These are phyloP conservation scores for Alternaria consortialis DNA, from an alignment of 2,329 filamentous ascomycete species.

Conservation along the genomic window DNA sequence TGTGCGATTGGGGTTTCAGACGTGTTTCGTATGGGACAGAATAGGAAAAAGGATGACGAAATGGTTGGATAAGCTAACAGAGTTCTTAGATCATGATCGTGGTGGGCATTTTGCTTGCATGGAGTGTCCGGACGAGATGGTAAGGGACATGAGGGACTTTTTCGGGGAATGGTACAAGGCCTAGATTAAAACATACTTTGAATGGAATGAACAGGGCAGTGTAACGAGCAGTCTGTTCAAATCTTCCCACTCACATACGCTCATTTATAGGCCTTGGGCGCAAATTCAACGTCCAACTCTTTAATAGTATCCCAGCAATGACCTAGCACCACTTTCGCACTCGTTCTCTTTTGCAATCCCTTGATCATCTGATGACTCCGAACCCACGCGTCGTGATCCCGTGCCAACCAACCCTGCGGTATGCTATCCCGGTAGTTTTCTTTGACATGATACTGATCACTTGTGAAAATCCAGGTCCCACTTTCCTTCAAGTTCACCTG, in stretches of 20 bases:
- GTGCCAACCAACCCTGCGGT: conserved; percentile 51
- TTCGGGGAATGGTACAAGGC: conserved; percentile 24
- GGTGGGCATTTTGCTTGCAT: conserved; percentile 41
- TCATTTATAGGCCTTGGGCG: conserved; percentile 37
- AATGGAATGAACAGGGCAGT: not conserved
- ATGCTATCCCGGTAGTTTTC: conserved; percentile 48
- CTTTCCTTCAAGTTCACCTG: conserved; percentile 48
- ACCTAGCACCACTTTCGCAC: conserved; percentile 38
- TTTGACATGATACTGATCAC: conserved; percentile 50
- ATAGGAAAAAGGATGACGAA: not conserved
- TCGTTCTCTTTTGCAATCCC: conserved; percentile 37
- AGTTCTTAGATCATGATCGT: conserved; percentile 24
- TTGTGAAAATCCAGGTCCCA: conserved; percentile 51
- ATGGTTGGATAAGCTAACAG: conserved; percentile 8
- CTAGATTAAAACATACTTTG: not conserved
- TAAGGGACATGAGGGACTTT: conserved; percentile 35
- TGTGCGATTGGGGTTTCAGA: not conserved
- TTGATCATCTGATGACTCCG: conserved; percentile 44
- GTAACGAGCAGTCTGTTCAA: not conserved
- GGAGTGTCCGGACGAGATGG: conserved; percentile 38
- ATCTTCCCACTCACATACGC: not conserved
- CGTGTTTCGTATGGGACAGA: not conserved
- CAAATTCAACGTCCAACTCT: conserved; percentile 35
- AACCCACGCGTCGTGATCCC: conserved; percentile 50
- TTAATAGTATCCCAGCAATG: conserved; percentile 43